Conservation (phyloP, 768 basidiomycete species). For the Cyclocybe cylindracea region DNA sequence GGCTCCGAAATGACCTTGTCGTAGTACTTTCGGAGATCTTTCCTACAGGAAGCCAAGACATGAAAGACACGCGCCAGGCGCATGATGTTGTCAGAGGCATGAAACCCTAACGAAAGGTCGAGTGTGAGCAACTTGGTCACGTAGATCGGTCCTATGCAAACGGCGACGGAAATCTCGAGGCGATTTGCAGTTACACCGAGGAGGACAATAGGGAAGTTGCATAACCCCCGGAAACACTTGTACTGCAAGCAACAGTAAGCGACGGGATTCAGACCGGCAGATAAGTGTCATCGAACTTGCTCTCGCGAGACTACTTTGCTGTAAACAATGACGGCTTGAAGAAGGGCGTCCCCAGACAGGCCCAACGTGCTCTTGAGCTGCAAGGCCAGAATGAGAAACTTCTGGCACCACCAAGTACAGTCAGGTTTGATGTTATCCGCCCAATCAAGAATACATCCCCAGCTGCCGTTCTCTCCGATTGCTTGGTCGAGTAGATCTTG, state of each 20-base stretch:
- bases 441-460: constrained; percentile 8
- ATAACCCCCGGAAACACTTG: constrained; percentile 12
- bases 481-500: constrained; percentile 5
- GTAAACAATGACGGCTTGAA: constrained; percentile 14
- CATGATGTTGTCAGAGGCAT: constrained; percentile 15
- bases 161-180: constrained; percentile 8
- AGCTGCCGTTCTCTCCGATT: constrained; percentile 7
- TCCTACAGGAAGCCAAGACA: constrained; percentile 8
- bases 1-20: constrained; percentile 5
- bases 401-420: constrained; percentile 9
- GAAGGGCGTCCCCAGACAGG: constrained; percentile 12
- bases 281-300: constrained; percentile 7
- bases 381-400: constrained; percentile 4
- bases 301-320: constrained; percentile 14
- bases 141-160: constrained; percentile 15
- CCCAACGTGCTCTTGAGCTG: constrained; percentile 19
- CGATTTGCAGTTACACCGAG: constrained; percentile 1
- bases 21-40: constrained; percentile 12
- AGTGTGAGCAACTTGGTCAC: constrained; percentile 15
- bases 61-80: constrained; percentile 15
- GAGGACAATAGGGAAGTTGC: constrained; percentile 18
- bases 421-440: constrained; percentile 15
- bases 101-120: constrained; percentile 16
- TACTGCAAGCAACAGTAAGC: constrained; percentile 10
- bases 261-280: constrained; percentile 2